phyloP scores from a whole-genome alignment of 2,329 filamentous ascomycete species.

The Colletotrichum horii region DNA sequence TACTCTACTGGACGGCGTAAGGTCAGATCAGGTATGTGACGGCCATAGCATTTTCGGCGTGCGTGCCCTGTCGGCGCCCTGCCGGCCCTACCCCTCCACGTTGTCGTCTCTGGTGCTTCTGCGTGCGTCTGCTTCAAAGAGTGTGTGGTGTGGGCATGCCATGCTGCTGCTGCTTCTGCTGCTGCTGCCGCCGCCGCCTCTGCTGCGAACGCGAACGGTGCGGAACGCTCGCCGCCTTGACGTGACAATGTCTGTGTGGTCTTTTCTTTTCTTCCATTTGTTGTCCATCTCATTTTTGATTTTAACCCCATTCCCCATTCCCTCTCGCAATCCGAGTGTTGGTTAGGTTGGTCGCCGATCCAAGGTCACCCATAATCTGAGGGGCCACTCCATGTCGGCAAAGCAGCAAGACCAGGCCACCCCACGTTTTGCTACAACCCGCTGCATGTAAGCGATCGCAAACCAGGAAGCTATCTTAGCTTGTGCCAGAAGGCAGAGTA shows the following conservation, averaged over 20 bases:
- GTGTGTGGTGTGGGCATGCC: not conserved
- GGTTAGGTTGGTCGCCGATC: not conserved
- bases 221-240: not conserved
- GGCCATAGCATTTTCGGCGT: not conserved
- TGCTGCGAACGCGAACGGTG: not conserved
- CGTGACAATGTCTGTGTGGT: slow-evolving; percentile 1
- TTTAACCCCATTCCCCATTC: not conserved
- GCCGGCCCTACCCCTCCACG: slow-evolving; percentile 9
- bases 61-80: slow-evolving; percentile 19
- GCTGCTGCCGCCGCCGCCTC: not conserved
- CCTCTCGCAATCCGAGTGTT: not conserved
- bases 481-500: not conserved
- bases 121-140: not conserved
- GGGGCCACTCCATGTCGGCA: not conserved
- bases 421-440: not conserved
- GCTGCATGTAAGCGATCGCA: not conserved
- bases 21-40: not conserved
- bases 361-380: not conserved
- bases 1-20: too few relatives aligned
- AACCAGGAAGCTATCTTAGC: not conserved
- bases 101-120: not conserved
- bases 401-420: not conserved
- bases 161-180: not conserved
- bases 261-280: not conserved
- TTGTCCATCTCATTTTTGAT: not conserved